phyloP scores from a whole-genome alignment of 306 rosid species.

The Vigna radiata region DNA sequence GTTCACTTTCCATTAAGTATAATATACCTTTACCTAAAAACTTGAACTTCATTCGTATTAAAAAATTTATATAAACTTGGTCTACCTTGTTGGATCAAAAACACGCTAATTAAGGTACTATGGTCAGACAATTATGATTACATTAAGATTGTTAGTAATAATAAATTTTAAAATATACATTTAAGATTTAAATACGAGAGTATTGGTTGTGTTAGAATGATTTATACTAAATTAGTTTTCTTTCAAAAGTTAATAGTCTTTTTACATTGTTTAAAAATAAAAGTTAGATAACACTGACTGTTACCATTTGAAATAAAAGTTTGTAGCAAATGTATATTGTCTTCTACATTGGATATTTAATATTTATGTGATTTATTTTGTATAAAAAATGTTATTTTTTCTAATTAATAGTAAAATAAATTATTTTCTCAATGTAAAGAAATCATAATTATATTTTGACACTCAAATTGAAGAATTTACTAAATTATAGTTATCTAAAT shows the following conservation, averaged over 20 bases:
- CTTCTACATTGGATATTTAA: too few relatives aligned
- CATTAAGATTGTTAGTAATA: not conserved
- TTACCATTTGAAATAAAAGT: too few relatives aligned
- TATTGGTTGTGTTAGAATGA: not conserved
- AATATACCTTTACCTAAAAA: not conserved
- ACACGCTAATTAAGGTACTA: not conserved
- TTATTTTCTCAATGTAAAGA: too few relatives aligned
- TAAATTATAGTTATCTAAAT: too few relatives aligned
- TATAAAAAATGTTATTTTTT: too few relatives aligned
- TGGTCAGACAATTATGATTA: not conserved
- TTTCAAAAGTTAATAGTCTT: not conserved
- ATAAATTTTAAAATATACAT: not conserved
- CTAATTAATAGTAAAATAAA: too few relatives aligned
- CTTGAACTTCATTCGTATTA: not conserved
- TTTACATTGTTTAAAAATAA: too few relatives aligned
- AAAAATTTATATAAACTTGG: not conserved
- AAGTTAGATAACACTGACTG: too few relatives aligned
- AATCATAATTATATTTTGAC: too few relatives aligned
- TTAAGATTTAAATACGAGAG: not conserved
- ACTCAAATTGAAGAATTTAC: too few relatives aligned
- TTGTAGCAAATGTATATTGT: too few relatives aligned
- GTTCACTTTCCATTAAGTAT: not conserved
- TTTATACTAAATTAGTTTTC: not conserved
- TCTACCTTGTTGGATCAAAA: conserved; percentile 13
- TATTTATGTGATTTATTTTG: too few relatives aligned